These are phyloP conservation scores for Claviceps capensis DNA, from an alignment of 2,329 filamentous ascomycete genomes.

Conservation along the genomic window DNA sequence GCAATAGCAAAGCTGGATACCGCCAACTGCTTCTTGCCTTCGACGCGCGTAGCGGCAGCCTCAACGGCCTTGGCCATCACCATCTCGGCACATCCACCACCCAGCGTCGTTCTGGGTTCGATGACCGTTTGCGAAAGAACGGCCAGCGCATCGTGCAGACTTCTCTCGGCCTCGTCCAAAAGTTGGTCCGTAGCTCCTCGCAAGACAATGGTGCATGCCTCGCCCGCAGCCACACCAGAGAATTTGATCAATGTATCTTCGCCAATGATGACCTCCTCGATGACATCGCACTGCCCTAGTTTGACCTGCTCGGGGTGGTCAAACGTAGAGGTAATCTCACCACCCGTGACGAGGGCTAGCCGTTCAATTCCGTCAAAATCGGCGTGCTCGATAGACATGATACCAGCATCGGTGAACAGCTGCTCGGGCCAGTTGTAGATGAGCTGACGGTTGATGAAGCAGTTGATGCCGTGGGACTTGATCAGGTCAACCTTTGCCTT, in stretches of 20 bases:
- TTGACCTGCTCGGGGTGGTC: constrained; percentile 97
- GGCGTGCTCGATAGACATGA: constrained; percentile 96
- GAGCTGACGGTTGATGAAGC: constrained; percentile 97
- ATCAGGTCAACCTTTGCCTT: constrained; percentile 98
- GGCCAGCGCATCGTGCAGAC: constrained; percentile 87
- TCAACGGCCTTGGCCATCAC: constrained; percentile 97
- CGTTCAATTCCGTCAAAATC: constrained; percentile 98
- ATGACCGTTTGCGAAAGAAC: constrained; percentile 94
- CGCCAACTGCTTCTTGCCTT: constrained; percentile 92
- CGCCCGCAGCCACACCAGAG: constrained; percentile 83
- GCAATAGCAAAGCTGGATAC: constrained; percentile 83
- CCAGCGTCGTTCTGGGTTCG: constrained; percentile 85
- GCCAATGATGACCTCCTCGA: constrained; percentile 96
- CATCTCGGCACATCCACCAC: constrained; percentile 96
- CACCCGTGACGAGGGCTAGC: constrained; percentile 85
- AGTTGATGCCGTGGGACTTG: constrained; percentile 98
- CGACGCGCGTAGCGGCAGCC: constrained; percentile 80
- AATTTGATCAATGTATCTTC: constrained; percentile 97
- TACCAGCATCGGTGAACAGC: constrained; percentile 92
- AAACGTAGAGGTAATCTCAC: constrained; percentile 94
- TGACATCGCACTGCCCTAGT: constrained; percentile 85
- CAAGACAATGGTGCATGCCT: constrained; percentile 93
- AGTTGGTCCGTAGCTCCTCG: constrained; percentile 94
- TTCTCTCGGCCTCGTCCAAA: constrained; percentile 91
- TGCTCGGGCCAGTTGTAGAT: constrained; percentile 99